Evolutionary conservation across 805 yeast genomes (phyloP).

Genomic region (Yarrowia sp.): DNA sequence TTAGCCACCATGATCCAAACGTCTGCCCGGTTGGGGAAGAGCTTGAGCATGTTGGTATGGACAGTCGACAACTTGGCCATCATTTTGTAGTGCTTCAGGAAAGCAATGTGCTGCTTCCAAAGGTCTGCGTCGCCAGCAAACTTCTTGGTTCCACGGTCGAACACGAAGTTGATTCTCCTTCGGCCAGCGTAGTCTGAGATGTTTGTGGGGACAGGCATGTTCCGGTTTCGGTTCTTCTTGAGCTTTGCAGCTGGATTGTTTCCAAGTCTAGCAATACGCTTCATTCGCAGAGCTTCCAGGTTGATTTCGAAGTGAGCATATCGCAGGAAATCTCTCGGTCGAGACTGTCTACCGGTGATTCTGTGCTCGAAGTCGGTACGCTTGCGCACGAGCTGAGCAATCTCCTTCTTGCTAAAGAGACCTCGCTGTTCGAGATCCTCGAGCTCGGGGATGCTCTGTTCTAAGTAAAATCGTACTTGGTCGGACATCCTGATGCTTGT

Average conservation of each 20-base stretch:
- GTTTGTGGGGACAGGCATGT: slow-evolving; percentile 13
- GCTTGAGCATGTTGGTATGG: slow-evolving; percentile 75
- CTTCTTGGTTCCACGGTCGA: slow-evolving; percentile 79
- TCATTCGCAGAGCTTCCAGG: slow-evolving; percentile 76
- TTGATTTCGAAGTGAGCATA: slow-evolving; percentile 83
- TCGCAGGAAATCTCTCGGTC: slow-evolving; percentile 73
- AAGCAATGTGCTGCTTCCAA: slow-evolving; percentile 80
- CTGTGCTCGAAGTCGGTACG: slow-evolving; percentile 96
- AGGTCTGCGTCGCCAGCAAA: slow-evolving; percentile 78
- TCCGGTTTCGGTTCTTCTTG: slow-evolving; percentile 39
- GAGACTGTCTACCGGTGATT: slow-evolving; percentile 81
- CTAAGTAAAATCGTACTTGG: slow-evolving; percentile 62
- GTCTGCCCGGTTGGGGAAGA: slow-evolving; percentile 89
- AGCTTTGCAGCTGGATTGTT: slow-evolving; percentile 59
- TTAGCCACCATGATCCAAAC: slow-evolving; percentile 96
- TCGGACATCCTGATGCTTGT: slow-evolving; percentile 54
- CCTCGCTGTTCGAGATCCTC: slow-evolving; percentile 85
- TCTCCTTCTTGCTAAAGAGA: slow-evolving; percentile 81
- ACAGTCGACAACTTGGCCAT: slow-evolving; percentile 56
- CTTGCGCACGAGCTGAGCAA: slow-evolving; percentile 83
- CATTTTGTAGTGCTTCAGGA: slow-evolving; percentile 51
- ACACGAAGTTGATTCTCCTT: slow-evolving; percentile 80
- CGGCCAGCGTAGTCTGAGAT: slow-evolving; percentile 87
- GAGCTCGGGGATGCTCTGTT: slow-evolving; percentile 85
- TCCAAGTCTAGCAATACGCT: slow-evolving; percentile 69